phyloP scores from a whole-genome alignment of 805 yeast genomes.

The Metschnikowia continentalis region DNA sequence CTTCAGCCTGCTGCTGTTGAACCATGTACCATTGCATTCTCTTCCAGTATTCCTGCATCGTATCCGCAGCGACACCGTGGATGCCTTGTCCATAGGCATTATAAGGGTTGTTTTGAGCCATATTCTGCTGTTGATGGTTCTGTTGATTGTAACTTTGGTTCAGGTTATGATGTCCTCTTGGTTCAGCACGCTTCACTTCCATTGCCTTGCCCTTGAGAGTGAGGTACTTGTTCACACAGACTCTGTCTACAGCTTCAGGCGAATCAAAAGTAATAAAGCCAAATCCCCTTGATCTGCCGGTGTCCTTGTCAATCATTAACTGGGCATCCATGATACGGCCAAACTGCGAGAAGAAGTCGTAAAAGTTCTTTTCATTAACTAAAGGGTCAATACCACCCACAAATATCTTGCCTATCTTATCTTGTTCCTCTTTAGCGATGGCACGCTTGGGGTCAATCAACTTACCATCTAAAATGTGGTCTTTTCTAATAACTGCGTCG shows the following conservation, averaged over 20 bases:
- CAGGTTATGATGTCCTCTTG: slow-evolving; percentile 63
- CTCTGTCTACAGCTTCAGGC: slow-evolving; percentile 89
- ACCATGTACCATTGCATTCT: slow-evolving; percentile 62
- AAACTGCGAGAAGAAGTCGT: slow-evolving; percentile 77
- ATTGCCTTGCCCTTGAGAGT: slow-evolving; percentile 80
- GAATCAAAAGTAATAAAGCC: slow-evolving; percentile 96
- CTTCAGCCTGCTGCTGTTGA: slow-evolving; percentile 47
- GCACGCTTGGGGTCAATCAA: slow-evolving; percentile 97
- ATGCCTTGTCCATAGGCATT: slow-evolving; percentile 20
- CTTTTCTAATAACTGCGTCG: slow-evolving; percentile 77
- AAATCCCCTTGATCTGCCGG: slow-evolving; percentile 95
- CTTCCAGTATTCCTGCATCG: slow-evolving; percentile 62
- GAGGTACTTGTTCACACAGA: slow-evolving; percentile 75
- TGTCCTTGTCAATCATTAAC: slow-evolving; percentile 94
- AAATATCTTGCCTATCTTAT: slow-evolving; percentile 91
- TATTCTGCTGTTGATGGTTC: slow-evolving; percentile 27
- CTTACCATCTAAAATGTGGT: slow-evolving; percentile 90
- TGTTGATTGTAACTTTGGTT: slow-evolving; percentile 23
- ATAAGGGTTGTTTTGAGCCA: slow-evolving; percentile 26
- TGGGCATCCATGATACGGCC: slow-evolving; percentile 94
- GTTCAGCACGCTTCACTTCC: slow-evolving; percentile 83
- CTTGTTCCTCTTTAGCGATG: slow-evolving; percentile 95
- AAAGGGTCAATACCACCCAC: slow-evolving; percentile 96
- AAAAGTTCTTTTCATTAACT: slow-evolving; percentile 87
- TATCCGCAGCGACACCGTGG: slow-evolving; percentile 41